Conservation (phyloP, 108 stramenopile genomes). For the Thalassiosira profunda region DNA sequence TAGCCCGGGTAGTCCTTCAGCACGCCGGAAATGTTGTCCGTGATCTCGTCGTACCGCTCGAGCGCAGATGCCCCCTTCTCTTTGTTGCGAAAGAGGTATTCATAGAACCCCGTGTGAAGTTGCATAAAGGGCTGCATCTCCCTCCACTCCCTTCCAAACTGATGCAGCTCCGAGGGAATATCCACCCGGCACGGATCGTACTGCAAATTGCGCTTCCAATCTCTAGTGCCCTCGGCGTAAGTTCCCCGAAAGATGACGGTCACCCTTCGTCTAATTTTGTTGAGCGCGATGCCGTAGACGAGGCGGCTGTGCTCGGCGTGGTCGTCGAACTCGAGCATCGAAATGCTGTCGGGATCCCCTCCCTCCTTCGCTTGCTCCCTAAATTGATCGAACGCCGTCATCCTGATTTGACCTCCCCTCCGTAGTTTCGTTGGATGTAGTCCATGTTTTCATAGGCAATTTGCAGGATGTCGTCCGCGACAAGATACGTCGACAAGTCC, state of each 20-base stretch:
- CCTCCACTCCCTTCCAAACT: too few relatives aligned
- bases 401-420: too few relatives aligned
- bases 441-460: too few relatives aligned
- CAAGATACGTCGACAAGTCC: too few relatives aligned
- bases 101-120: conserved; percentile 17
- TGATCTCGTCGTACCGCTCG: conserved; percentile 22
- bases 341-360: too few relatives aligned
- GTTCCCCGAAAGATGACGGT: conserved; percentile 21
- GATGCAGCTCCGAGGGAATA: too few relatives aligned
- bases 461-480: too few relatives aligned
- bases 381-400: too few relatives aligned
- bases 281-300: conserved; percentile 9
- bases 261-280: neutral
- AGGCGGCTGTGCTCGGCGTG: too few relatives aligned
- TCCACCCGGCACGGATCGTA: conserved; percentile 14
- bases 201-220: conserved; percentile 25
- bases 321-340: too few relatives aligned
- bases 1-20: conserved; percentile 53
- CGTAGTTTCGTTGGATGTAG: too few relatives aligned
- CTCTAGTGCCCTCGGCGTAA: neutral
- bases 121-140: conserved; percentile 1
- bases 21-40: conserved; percentile 5
- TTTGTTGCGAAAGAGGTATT: conserved; percentile 11
- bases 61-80: conserved; percentile 7
- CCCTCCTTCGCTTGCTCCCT: too few relatives aligned